Evolutionary conservation across 1,139 yeast species (phyloP), one percentile per base, ranked within the genome.

Genomic region (Pichia kudriavzevii): DNA sequence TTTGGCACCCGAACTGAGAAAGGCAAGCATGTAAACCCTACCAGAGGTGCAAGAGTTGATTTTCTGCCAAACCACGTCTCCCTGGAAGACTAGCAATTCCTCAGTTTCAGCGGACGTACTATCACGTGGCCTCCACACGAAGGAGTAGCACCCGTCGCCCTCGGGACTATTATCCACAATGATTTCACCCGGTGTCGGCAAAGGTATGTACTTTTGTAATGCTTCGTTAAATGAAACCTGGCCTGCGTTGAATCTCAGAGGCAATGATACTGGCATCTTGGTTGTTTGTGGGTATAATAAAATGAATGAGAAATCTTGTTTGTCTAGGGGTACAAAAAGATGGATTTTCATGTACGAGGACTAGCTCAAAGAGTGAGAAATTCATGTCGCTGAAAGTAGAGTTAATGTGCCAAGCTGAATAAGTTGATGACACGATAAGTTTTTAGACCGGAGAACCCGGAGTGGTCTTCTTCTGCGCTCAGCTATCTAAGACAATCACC

Each of bases 41-140:
- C 97, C 97, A 3, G 85, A 75, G 34, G 66, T 72, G 55, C 95
- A 81, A 17, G 88, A 75, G 34, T 68, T 62, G 30, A 87, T 75
- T 39, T 74, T 85, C 40, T 73, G 72, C 78, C 94, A 84, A 31
- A 79, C 75, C 28, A 88, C 94, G 54, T 91, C 97, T 3, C 96
- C 97, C 1, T 96, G 95, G 48, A 91, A 80, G 36, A 91, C 72
- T 47, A 87, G 69, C 46, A 87, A 66, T 49, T 82, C 93, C 38
- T 80, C 82, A 28, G 67, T 65, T 37, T 71, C 77, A 29, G 54
- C 59, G 2, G 56, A 56, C 5, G 55, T 50, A 26, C 52, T 54
- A 27, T 71, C 77, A 28, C 73, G 61, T 17, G 84, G 78, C 26
- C 59, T 63, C 87, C 87, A 79, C 41, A 61, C 63, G 44, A 78